Evolutionary conservation across 129 eudicot genomes (phyloP), one percentile per base, ranked within the genome.

Genomic region (Oenanthe sinensis): DNA sequence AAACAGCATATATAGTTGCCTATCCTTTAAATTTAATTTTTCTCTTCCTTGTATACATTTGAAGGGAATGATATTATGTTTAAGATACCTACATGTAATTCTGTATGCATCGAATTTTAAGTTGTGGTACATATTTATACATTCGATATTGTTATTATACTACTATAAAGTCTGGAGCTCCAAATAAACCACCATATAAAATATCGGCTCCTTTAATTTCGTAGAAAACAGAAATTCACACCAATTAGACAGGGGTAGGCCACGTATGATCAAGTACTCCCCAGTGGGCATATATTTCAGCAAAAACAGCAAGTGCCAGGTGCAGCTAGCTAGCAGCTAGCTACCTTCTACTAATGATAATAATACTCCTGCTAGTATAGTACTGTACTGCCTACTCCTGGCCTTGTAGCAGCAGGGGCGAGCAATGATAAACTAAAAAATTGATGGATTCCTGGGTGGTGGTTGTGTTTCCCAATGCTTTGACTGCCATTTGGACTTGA

Each of bases 401-500:
- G 68, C 24, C 26, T 55, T n/a, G 68, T 33, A 60, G 36, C 36
- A 33, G 36, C 36, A 33, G 36, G 36, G 68, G 68, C 68, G 1
- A 6, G 67, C 67, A 58, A 58, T 58, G 67, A 58, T 58, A 58
- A 8, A n/a, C 33, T 58, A 58, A 58, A 58, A 0, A 55, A 58
- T 58, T 58, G 67, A 58, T n/a, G 67, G 33, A 8, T n/a, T 58
- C 30, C 33, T n/a, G 15, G 67, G 67, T n/a, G 33, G 67, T n/a
- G 63, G 67, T 60, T 60, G 68, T n/a, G 33, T 60, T 60, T 60
- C 36, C 68, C 68, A 60, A 60, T 24, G 68, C 68, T 60, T 60
- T 60, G 68, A 60, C 68, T 60, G 68, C 68, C 36, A 60, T 60
- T 24, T 60, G 33, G 68, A 60, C 68, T 60, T 60, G 68, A 60